Conservation (phyloP, 2,329 filamentous ascomycete genomes). For the Fusarium oxysporum region DNA sequence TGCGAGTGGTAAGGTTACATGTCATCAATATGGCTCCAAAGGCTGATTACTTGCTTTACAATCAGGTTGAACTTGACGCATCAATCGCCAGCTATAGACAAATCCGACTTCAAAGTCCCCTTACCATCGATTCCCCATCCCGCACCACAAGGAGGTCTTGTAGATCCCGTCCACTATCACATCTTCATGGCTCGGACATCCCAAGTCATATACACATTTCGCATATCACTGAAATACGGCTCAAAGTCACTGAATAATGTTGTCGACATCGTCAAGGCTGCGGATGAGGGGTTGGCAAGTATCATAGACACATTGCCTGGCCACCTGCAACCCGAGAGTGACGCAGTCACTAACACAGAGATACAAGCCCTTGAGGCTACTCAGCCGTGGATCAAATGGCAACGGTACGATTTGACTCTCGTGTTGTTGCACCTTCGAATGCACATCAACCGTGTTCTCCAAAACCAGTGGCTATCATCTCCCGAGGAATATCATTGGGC, state of each 20-base stretch:
- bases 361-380: background rate
- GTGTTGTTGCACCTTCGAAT: background rate
- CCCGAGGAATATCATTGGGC: background rate
- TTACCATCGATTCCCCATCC: background rate
- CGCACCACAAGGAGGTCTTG: background rate
- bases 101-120: background rate
- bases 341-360: background rate
- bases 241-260: background rate
- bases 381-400: background rate
- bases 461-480: background rate
- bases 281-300: background rate
- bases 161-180: background rate
- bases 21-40: too few relatives aligned
- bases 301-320: background rate
- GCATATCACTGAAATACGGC: background rate
- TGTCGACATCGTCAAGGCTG: background rate
- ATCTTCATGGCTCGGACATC: background rate
- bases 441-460: background rate
- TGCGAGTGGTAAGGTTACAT: background rate
- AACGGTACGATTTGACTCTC: background rate
- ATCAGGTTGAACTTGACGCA: background rate
- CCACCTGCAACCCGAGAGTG: background rate
- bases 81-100: background rate
- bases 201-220: background rate
- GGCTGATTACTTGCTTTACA: too few relatives aligned